These are phyloP conservation scores for Melastoma candidum DNA, from an alignment of 441 rosid species.

Conservation along the genomic window DNA sequence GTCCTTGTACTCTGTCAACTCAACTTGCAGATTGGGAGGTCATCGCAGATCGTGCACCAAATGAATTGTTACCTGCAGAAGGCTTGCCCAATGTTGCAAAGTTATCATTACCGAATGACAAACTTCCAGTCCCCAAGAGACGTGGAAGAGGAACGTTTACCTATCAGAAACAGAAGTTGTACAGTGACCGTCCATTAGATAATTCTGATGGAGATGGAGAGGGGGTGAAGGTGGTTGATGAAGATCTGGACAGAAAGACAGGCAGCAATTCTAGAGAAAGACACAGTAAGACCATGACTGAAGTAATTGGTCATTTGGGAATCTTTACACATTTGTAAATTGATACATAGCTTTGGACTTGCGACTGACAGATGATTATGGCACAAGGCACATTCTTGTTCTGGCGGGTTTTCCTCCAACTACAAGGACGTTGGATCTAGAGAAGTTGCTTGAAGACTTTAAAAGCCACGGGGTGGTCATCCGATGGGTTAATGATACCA, in stretches of 20 bases:
- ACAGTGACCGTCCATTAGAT: slow-evolving; percentile 35
- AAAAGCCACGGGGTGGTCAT: slow-evolving; percentile 47
- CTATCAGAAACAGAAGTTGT: slow-evolving; percentile 43
- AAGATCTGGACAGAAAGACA: slow-evolving; percentile 29
- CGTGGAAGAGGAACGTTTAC: slow-evolving; percentile 91
- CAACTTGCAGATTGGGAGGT: slow-evolving; percentile 76
- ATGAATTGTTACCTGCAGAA: slow-evolving; percentile 41
- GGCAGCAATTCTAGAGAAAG: slow-evolving; percentile 24
- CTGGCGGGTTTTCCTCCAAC: slow-evolving; percentile 66
- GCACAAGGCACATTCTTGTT: slow-evolving; percentile 77
- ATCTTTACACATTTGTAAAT: not conserved
- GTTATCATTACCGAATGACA: slow-evolving; percentile 42
- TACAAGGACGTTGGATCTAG: slow-evolving; percentile 66
- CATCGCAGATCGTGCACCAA: slow-evolving; percentile 54
- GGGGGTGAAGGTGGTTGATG: slow-evolving; percentile 14
- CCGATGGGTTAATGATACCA: slow-evolving; percentile 89
- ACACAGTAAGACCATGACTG: slow-evolving; percentile 32
- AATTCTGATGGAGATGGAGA: slow-evolving; percentile 1
- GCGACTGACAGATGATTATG: slow-evolving; percentile 52
- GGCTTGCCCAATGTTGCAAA: slow-evolving; percentile 50
- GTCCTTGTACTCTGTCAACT: not conserved
- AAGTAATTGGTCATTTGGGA: too few relatives aligned
- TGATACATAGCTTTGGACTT: slow-evolving; percentile 3
- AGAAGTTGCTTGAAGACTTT: slow-evolving; percentile 55
- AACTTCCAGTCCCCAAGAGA: slow-evolving; percentile 44